Evolutionary conservation across 2,329 filamentous ascomycete species (phyloP).

Genomic region (Albifimbria verrucaria): DNA sequence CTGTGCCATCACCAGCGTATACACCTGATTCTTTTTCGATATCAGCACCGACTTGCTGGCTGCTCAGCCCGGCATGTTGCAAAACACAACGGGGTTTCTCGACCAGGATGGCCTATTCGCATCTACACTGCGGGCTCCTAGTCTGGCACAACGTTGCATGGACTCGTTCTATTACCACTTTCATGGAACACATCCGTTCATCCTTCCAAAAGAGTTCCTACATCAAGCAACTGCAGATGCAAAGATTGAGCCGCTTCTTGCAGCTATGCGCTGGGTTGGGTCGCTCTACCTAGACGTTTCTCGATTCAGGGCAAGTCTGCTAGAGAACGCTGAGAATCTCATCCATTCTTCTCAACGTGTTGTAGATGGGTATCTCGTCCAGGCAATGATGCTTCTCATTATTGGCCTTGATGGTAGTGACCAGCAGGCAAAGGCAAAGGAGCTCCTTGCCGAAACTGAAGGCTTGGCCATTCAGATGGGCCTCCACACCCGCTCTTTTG

Average conservation of each 20-base stretch:
- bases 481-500: slow-evolving; percentile 68
- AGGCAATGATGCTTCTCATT: slow-evolving; percentile 73
- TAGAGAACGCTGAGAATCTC: slow-evolving; percentile 55
- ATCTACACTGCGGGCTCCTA: slow-evolving; percentile 21
- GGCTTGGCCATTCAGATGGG: slow-evolving; percentile 72
- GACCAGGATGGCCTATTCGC: slow-evolving; percentile 3
- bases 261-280: slow-evolving; percentile 55
- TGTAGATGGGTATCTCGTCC: slow-evolving; percentile 64
- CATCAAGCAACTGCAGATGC: slow-evolving; percentile 45
- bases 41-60: too few species aligned
- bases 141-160: slow-evolving; percentile 49
- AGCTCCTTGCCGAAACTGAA: slow-evolving; percentile 66
- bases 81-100: not conserved
- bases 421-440: slow-evolving; percentile 64
- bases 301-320: slow-evolving; percentile 43
- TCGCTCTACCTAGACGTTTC: slow-evolving; percentile 52
- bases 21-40: too few species aligned
- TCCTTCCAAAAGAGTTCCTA: slow-evolving; percentile 50
- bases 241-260: slow-evolving; percentile 45
- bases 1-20: too few species aligned
- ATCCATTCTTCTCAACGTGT: slow-evolving; percentile 43
- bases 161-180: slow-evolving; percentile 59
- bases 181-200: slow-evolving; percentile 55
- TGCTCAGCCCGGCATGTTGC: not conserved
- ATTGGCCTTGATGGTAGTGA: slow-evolving; percentile 76